Percentiles rank a stretch among this genome's conserved stretches.
These are phyloP conservation scores for Neurospora sp. DNA, from an alignment of 495 filamentous ascomycete genomes.

Conservation along the genomic window DNA sequence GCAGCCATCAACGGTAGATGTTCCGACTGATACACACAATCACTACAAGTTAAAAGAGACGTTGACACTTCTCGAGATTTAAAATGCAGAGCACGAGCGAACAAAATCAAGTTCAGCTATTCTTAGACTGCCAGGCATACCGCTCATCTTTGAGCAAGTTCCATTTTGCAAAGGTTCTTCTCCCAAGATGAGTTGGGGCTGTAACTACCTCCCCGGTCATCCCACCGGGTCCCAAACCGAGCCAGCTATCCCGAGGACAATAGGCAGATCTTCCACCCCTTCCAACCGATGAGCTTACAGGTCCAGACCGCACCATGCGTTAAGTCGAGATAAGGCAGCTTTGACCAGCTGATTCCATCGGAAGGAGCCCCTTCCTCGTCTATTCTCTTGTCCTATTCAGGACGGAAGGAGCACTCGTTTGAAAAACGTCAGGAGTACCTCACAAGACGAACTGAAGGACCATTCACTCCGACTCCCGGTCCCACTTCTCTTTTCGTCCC, in stretches of 20 bases:
- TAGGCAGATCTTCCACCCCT: background rate
- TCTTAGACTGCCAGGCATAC: background rate
- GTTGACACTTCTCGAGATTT: background rate
- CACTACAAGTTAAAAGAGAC: background rate
- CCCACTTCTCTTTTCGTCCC: background rate
- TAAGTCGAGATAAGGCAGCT: background rate
- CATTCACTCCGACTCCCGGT: background rate
- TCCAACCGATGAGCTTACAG: background rate
- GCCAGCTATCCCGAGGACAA: background rate
- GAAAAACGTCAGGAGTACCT: background rate
- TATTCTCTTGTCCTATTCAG: background rate
- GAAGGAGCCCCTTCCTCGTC: background rate
- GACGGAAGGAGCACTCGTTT: background rate
- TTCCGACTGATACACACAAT: background rate
- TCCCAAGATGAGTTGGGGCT: background rate
- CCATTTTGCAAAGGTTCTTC: background rate
- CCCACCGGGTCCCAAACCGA: background rate
- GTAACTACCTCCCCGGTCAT: background rate
- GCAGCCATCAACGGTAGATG: background rate
- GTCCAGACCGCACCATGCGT: background rate
- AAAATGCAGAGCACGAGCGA: background rate
- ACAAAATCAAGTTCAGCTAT: background rate
- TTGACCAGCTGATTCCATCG: background rate
- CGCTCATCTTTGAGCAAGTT: background rate
- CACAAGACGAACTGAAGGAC: background rate